A percentile compares a stretch with the other conserved stretches of the same genome.
These are phyloP conservation scores for Fusarium odoratissimum DNA, from an alignment of 2,329 filamentous ascomycete genomes.

Conservation along the genomic window DNA sequence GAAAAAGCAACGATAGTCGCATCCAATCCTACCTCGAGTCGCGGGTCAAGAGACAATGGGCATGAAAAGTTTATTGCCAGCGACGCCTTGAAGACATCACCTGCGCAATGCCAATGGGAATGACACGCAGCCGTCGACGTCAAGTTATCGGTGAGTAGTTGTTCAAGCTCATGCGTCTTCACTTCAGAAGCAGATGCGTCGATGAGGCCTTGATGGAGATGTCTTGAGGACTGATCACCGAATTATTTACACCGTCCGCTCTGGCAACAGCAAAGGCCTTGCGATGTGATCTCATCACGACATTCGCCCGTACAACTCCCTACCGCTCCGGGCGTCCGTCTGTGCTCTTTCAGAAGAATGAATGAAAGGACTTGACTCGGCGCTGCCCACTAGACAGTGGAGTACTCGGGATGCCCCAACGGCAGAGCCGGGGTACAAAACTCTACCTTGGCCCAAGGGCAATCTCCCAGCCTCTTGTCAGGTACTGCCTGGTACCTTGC, in stretches of 20 bases:
- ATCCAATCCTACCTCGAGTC: slow-evolving; percentile 11
- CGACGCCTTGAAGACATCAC: slow-evolving; percentile 15
- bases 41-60: slow-evolving; percentile 12
- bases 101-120: slow-evolving; percentile 12
- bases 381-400: slow-evolving; percentile 42
- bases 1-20: slow-evolving; percentile 10
- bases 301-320: slow-evolving; percentile 1
- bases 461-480: slow-evolving; percentile 43
- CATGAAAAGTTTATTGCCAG: slow-evolving; percentile 21
- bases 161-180: not conserved
- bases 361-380: slow-evolving; percentile 40
- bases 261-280: slow-evolving; percentile 4
- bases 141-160: slow-evolving; percentile 23
- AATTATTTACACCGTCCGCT: slow-evolving; percentile 1
- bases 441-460: slow-evolving; percentile 34
- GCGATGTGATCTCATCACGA: slow-evolving; percentile 6
- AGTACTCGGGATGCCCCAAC: slow-evolving; percentile 25
- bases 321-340: slow-evolving; percentile 17
- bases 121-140: slow-evolving; percentile 28
- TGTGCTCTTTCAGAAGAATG: slow-evolving; percentile 35
- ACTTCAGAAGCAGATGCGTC: not conserved
- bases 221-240: slow-evolving; percentile 1
- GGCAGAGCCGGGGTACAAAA: slow-evolving; percentile 37
- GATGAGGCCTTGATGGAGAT: not conserved
- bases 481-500: slow-evolving; percentile 28